Evolutionary conservation across 2,329 filamentous ascomycete species (phyloP).

Genomic region (Penicillium psychrosexuale): DNA sequence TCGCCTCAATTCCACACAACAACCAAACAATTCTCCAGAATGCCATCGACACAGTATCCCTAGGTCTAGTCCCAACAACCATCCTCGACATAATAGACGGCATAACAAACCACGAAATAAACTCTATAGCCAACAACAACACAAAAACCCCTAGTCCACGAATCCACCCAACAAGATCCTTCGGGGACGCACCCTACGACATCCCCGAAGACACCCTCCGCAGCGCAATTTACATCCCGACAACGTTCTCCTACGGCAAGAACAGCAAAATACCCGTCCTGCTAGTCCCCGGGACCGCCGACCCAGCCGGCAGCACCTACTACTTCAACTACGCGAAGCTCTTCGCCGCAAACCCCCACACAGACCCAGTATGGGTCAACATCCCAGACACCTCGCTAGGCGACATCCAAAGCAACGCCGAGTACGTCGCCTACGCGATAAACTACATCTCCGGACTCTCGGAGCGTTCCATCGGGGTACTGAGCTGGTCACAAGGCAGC

Average conservation of each 20-base stretch:
- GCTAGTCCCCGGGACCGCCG: constrained; percentile 5
- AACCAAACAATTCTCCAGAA: background rate
- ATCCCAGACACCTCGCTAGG: constrained; percentile 1
- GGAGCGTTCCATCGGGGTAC: constrained; percentile 40
- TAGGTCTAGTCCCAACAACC: background rate
- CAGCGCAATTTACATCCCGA: constrained; percentile 6
- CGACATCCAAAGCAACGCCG: constrained; percentile 10
- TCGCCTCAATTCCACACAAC: background rate
- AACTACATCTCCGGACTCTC: constrained; percentile 2
- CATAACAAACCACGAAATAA: constrained; percentile 2
- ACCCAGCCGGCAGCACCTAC: constrained; percentile 6
- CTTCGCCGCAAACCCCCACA: background rate
- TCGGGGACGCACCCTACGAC: constrained; percentile 5
- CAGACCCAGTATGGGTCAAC: constrained; percentile 10
- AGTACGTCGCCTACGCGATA: constrained; percentile 11
- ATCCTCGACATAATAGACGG: background rate
- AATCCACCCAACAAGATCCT: constrained; percentile 4
- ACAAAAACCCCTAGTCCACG: background rate
- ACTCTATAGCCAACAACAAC: constrained; percentile 9
- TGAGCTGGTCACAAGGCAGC: constrained; percentile 58
- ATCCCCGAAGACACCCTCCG: constrained; percentile 2
- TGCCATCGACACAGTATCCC: background rate
- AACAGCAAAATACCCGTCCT: background rate
- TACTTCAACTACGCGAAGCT: constrained; percentile 7
- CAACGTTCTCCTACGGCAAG: background rate